Conservation (phyloP, 2,329 filamentous ascomycete species). For the Davidsoniella eucalypti region DNA sequence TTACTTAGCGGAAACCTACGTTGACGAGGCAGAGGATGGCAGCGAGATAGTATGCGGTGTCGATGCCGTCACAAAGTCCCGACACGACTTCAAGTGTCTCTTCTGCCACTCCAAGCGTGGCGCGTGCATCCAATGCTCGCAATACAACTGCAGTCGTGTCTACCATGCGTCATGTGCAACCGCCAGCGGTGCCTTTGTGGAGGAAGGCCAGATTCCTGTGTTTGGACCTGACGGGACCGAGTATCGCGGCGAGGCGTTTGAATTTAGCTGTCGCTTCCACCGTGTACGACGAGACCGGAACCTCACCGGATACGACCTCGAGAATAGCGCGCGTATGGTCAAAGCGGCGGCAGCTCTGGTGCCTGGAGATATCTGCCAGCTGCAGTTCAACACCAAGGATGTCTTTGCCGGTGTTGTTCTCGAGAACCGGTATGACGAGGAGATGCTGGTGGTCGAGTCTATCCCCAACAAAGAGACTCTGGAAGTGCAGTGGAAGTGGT, state of each 20-base stretch:
- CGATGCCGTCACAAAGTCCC: slow-evolving; percentile 67
- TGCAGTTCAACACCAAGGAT: slow-evolving; percentile 69
- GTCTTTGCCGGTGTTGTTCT: slow-evolving; percentile 83
- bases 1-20: slow-evolving; percentile 83
- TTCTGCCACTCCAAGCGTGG: slow-evolving; percentile 89
- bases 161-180: slow-evolving; percentile 94
- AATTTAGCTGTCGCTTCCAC: slow-evolving; percentile 91
- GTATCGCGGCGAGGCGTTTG: slow-evolving; percentile 80
- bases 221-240: slow-evolving; percentile 83
- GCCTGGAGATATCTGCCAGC: slow-evolving; percentile 64
- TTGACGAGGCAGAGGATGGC: slow-evolving; percentile 49
- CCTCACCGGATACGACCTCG: slow-evolving; percentile 49
- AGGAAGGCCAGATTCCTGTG: slow-evolving; percentile 70
- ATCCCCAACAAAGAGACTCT: slow-evolving; percentile 65
- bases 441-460: slow-evolving; percentile 62
- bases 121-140: slow-evolving; percentile 93
- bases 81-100: slow-evolving; percentile 81
- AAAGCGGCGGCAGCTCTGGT: slow-evolving; percentile 52
- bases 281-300: slow-evolving; percentile 73
- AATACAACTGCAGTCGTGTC: slow-evolving; percentile 81
- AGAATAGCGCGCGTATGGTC: slow-evolving; percentile 51
- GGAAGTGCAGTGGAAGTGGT: slow-evolving; percentile 74
- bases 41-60: slow-evolving; percentile 63
- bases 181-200: slow-evolving; percentile 79
- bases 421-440: slow-evolving; percentile 63